These are phyloP conservation scores for Cladosporium halotolerans DNA, from an alignment of 2,329 filamentous ascomycete genomes.

Conservation along the genomic window DNA sequence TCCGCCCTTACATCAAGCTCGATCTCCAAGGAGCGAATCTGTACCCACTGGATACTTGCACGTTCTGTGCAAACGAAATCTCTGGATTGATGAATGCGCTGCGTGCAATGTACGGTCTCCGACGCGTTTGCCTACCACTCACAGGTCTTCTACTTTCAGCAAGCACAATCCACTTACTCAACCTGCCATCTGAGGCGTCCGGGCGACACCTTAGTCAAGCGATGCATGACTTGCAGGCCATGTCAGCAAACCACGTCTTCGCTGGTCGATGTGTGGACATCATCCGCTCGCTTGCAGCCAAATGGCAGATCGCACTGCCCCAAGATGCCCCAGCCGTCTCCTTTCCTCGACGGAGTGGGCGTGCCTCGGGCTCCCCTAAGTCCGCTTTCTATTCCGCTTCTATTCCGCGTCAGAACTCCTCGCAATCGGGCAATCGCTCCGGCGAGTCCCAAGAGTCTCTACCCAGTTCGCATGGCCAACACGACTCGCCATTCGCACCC, in stretches of 20 bases:
- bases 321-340: slow-evolving; percentile 28
- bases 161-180: slow-evolving; percentile 40
- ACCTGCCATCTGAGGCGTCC: slow-evolving; percentile 34
- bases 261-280: slow-evolving; percentile 39
- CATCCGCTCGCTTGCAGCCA: slow-evolving; percentile 35
- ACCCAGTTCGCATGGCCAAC: slow-evolving; percentile 7
- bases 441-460: slow-evolving; percentile 14
- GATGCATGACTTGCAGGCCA: slow-evolving; percentile 36
- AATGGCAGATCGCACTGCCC: slow-evolving; percentile 40
- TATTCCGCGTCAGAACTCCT: slow-evolving; percentile 23
- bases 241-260: slow-evolving; percentile 40
- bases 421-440: slow-evolving; percentile 19
- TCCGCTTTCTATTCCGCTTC: slow-evolving; percentile 28
- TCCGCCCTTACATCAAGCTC: slow-evolving; percentile 66
- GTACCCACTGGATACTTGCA: slow-evolving; percentile 59
- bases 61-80: slow-evolving; percentile 41
- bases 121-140: slow-evolving; percentile 34
- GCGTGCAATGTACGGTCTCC: slow-evolving; percentile 39
- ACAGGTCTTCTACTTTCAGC: slow-evolving; percentile 38
- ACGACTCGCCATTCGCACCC: slow-evolving; percentile 20
- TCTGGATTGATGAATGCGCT: slow-evolving; percentile 38
- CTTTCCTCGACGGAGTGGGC: slow-evolving; percentile 21
- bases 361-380: slow-evolving; percentile 16
- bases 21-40: slow-evolving; percentile 52
- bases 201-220: slow-evolving; percentile 36